phyloP scores from a whole-genome alignment of 2,329 filamentous ascomycete species.

The Pseudocercospora ulei region DNA sequence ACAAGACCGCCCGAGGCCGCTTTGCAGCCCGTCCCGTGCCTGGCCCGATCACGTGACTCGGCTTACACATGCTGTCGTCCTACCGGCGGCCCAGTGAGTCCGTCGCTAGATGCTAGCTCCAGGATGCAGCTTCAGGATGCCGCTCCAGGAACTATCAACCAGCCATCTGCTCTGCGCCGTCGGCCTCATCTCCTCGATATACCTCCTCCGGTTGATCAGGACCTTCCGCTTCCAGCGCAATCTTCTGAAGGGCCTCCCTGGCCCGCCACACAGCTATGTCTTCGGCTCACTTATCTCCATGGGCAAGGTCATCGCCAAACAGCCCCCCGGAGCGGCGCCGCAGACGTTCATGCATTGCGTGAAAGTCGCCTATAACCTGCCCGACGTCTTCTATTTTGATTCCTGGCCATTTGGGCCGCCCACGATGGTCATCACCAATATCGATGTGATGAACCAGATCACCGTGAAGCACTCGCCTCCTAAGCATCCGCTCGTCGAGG shows the following conservation, averaged over 20 bases:
- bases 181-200: conserved; percentile 21
- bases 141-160: not conserved
- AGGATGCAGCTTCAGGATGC: not conserved
- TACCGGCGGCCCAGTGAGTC: no score
- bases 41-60: no score
- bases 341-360: conserved; percentile 34
- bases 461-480: conserved; percentile 31
- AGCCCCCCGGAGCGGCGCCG: conserved; percentile 34
- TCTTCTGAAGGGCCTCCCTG: conserved; percentile 30
- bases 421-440: conserved; percentile 35
- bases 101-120: no score
- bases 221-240: conserved; percentile 25
- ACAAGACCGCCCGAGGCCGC: no score
- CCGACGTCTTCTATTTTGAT: conserved; percentile 40
- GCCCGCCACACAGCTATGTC: conserved; percentile 37
- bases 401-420: conserved; percentile 37
- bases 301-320: conserved; percentile 31
- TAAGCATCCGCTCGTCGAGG: conserved; percentile 31
- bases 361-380: conserved; percentile 34
- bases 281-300: conserved; percentile 38
- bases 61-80: no score
- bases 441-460: conserved; percentile 36
- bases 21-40: no score
- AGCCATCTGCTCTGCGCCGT: conserved; percentile 20
- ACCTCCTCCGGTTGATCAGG: conserved; percentile 26